Evolutionary conservation across 2,329 filamentous ascomycete genomes (phyloP).

Genomic region (Monosporascus sp.): DNA sequence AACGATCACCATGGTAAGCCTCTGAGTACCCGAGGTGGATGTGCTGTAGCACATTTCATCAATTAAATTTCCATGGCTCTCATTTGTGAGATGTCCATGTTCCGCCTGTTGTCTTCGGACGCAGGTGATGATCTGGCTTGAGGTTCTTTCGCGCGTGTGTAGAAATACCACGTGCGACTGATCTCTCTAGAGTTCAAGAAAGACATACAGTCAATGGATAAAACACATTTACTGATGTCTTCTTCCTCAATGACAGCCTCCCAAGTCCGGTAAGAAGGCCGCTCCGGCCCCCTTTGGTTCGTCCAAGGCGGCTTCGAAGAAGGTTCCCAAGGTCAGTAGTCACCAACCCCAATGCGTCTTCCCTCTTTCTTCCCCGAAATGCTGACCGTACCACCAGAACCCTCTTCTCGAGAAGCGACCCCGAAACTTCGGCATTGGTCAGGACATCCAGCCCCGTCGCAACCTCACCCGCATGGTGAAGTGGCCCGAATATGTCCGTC

Average conservation of each 20-base stretch:
- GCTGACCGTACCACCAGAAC: conserved; percentile 58
- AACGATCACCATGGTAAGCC: conserved; percentile 60
- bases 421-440: conserved; percentile 97
- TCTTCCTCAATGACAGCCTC: conserved; percentile 99
- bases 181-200: conserved; percentile 92
- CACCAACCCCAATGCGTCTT: conserved; percentile 2
- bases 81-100: conserved; percentile 30
- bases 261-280: conserved; percentile 96
- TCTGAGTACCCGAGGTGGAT: conserved; percentile 27
- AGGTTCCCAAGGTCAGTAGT: conserved; percentile 84
- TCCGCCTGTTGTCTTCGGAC: conserved; percentile 39
- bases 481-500: conserved; percentile 99
- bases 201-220: conserved; percentile 61
- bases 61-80: conserved; percentile 22
- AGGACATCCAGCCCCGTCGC: conserved; percentile 95
- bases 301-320: conserved; percentile 88
- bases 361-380: conserved; percentile 1
- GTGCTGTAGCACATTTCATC: conserved; percentile 23
- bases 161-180: conserved; percentile 46
- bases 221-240: conserved; percentile 88
- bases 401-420: conserved; percentile 97
- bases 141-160: conserved; percentile 39
- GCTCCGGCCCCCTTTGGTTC: conserved; percentile 94
- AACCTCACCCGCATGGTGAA: conserved; percentile 98
- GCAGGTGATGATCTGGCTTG: conserved; percentile 62